These are phyloP conservation scores for Solanum hybrid DNA, from an alignment of 305 asterid species.

Conservation along the genomic window DNA sequence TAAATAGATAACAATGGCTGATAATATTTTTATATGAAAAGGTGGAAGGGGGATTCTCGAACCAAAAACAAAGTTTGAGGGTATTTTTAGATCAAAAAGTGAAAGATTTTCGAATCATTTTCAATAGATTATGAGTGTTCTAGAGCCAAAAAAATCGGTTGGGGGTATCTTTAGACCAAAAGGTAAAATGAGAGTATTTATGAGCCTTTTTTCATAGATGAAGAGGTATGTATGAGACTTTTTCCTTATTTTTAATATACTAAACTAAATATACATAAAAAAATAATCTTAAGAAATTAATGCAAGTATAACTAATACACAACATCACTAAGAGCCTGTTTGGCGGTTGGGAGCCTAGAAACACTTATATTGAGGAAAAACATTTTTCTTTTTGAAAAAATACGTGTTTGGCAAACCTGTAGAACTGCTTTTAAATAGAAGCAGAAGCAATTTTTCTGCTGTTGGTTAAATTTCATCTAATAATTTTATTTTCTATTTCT, in stretches of 20 bases:
- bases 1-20: neutral
- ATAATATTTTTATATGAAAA: neutral
- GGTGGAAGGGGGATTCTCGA: neutral
- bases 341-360: neutral
- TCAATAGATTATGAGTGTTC: neutral
- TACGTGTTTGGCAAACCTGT: neutral
- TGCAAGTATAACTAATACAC: neutral
- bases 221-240: neutral
- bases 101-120: neutral
- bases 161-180: neutral
- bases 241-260: neutral
- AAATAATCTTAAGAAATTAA: too few species aligned
- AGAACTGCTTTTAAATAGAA: neutral
- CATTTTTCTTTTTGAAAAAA: neutral
- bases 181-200: neutral
- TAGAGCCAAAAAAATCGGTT: neutral
- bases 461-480: too few species aligned
- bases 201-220: neutral
- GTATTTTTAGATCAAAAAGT: too few species aligned
- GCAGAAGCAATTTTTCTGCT: too few species aligned
- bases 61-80: neutral
- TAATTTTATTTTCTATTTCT: too few species aligned
- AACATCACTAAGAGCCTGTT: neutral
- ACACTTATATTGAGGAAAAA: neutral
- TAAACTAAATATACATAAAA: neutral